Evolutionary conservation across 345 rosid genomes (phyloP).

Genomic region (Salix koriyanagi): DNA sequence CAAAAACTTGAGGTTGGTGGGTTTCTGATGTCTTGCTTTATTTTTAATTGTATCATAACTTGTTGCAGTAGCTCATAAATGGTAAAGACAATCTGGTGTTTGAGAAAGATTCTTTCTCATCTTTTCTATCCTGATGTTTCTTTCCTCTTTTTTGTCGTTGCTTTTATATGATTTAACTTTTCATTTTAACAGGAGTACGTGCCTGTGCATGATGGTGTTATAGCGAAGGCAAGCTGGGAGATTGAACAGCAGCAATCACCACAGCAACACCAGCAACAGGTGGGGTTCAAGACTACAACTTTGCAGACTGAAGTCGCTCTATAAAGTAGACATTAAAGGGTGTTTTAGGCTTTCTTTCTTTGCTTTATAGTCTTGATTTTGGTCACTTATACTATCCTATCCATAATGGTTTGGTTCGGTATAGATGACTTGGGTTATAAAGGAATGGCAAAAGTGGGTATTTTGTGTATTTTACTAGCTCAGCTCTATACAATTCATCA

Average conservation of each 20-base stretch:
- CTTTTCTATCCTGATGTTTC: constrained; percentile 8
- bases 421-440: constrained; percentile 13
- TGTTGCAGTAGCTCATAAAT: background rate
- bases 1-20: constrained; percentile 86
- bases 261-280: constrained; percentile 29
- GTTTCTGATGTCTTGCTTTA: background rate
- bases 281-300: constrained; percentile 42
- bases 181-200: constrained; percentile 59
- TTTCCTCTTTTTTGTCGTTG: background rate
- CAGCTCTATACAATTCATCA: too few species aligned
- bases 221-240: constrained; percentile 79
- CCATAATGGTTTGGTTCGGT: constrained; percentile 21
- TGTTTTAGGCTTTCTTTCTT: background rate
- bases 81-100: constrained; percentile 21
- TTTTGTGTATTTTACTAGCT: background rate
- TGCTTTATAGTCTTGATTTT: constrained; percentile 18
- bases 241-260: constrained; percentile 41
- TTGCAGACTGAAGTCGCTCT: constrained; percentile 53
- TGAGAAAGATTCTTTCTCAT: constrained; percentile 12
- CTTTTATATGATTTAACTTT: constrained; percentile 14
- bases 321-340: constrained; percentile 25
- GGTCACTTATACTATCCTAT: constrained; percentile 19
- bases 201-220: constrained; percentile 73
- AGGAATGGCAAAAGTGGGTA: constrained; percentile 9
- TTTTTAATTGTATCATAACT: background rate